These are phyloP conservation scores for Kodamaea plutei DNA, from an alignment of 1,139 yeast genomes.

Conservation along the genomic window DNA sequence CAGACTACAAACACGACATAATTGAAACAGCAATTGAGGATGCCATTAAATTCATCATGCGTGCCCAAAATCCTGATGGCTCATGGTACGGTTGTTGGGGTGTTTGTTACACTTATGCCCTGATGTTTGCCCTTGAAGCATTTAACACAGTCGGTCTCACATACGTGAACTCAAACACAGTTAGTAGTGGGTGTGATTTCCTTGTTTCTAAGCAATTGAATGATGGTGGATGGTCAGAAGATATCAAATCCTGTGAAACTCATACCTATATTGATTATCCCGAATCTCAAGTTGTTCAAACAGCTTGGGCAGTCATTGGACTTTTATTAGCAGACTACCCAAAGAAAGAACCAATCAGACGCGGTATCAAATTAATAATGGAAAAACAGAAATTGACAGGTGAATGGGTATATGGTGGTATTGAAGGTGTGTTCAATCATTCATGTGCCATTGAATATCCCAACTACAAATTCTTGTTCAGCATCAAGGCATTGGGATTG, in stretches of 20 bases:
- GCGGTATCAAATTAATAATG: conserved; percentile 65
- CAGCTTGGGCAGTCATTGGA: conserved; percentile 90
- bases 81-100: conserved; percentile 99
- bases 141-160: conserved; percentile 62
- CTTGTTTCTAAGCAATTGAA: conserved; percentile 65
- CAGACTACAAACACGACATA: conserved; percentile 60
- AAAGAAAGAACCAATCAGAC: conserved; percentile 52
- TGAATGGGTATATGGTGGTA: conserved; percentile 79
- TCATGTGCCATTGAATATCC: conserved; percentile 93
- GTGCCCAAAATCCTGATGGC: conserved; percentile 73
- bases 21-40: conserved; percentile 63
- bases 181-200: conserved; percentile 79
- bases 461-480: conserved; percentile 81
- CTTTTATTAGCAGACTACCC: conserved; percentile 81
- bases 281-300: conserved; percentile 75
- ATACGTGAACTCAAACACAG: conserved; percentile 60
- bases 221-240: conserved; percentile 98
- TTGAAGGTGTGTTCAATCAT: conserved; percentile 96
- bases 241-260: conserved; percentile 78
- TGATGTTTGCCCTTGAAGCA: conserved; percentile 97
- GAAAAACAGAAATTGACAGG: conserved; percentile 69
- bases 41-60: conserved; percentile 69
- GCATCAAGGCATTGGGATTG: conserved; percentile 90
- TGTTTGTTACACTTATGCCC: conserved; percentile 90
- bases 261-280: conserved; percentile 65